Conservation (phyloP, 495 filamentous ascomycete genomes). For the Talaromyces nanjingensis region DNA sequence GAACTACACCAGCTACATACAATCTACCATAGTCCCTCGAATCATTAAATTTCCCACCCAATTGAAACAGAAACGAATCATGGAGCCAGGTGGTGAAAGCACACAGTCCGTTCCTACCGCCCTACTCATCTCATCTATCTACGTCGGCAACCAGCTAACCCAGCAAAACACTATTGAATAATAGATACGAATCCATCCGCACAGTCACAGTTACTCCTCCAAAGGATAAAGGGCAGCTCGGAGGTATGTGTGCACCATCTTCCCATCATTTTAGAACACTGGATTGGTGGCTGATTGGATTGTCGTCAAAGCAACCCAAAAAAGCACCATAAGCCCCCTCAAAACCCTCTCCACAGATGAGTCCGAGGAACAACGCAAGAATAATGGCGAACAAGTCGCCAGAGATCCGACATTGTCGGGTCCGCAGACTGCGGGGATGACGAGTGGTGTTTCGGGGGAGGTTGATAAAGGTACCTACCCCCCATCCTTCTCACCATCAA, state of each 20-base stretch:
- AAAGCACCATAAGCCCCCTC: constrained; percentile 23
- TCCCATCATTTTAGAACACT: not conserved
- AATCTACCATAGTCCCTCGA: not conserved
- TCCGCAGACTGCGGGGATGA: constrained; percentile 18
- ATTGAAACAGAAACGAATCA: not conserved
- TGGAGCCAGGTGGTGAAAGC: constrained; percentile 53
- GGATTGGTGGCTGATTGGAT: not conserved
- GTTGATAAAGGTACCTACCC: constrained; percentile 25
- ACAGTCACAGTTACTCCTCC: constrained; percentile 38
- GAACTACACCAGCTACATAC: not conserved
- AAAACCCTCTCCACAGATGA: constrained; percentile 11
- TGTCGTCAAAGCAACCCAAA: not conserved
- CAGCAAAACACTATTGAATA: constrained; percentile 2
- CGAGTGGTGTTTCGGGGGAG: constrained; percentile 13
- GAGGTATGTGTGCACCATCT: constrained; percentile 40
- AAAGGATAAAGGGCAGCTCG: constrained; percentile 55
- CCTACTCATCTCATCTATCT: not conserved
- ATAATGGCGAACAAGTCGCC: not conserved
- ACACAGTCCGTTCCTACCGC: constrained; percentile 42
- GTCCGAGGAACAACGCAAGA: not conserved
- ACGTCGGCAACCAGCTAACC: not conserved
- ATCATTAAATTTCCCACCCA: not conserved
- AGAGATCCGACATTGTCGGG: constrained; percentile 1
- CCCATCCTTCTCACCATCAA: not conserved
- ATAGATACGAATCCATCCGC: constrained; percentile 55